Evolutionary conservation across 345 rosid genomes (phyloP).

Genomic region (Rhodomyrtus tomentosa): DNA sequence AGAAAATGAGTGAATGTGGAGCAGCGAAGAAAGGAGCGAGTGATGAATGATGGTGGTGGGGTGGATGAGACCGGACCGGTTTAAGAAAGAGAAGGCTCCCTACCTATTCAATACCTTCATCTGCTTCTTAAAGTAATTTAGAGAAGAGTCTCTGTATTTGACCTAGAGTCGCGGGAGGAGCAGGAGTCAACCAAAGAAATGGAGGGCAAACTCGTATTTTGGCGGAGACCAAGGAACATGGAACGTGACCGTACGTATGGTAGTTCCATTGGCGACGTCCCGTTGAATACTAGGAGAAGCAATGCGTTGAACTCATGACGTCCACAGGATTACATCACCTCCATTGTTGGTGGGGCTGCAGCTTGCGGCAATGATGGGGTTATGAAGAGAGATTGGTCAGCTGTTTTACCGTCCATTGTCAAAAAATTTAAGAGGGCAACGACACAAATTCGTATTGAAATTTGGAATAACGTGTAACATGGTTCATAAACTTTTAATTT

Average conservation of each 20-base stretch:
- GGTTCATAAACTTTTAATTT: too few species aligned
- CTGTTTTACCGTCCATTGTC: background rate
- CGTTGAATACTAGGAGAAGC: background rate
- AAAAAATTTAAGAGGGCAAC: background rate
- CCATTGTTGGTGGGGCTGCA: background rate
- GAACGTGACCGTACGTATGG: background rate
- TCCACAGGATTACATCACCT: background rate
- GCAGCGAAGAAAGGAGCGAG: background rate
- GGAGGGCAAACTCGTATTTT: background rate
- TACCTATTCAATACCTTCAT: background rate
- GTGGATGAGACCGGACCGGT: background rate
- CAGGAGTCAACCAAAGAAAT: background rate
- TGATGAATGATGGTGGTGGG: too few species aligned
- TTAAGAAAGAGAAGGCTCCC: background rate
- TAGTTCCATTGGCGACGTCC: background rate
- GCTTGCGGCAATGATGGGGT: background rate
- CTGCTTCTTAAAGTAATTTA: conserved; percentile 1
- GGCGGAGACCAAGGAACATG: background rate
- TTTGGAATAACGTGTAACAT: too few species aligned
- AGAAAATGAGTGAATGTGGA: background rate
- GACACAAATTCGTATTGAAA: too few species aligned
- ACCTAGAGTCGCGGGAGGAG: background rate
- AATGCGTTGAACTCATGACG: background rate
- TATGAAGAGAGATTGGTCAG: background rate
- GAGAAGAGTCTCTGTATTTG: background rate